Base-by-base conservation (phyloP, 2,329 filamentous ascomycete genomes). In the Phyllosticta ampelicida region DNA sequence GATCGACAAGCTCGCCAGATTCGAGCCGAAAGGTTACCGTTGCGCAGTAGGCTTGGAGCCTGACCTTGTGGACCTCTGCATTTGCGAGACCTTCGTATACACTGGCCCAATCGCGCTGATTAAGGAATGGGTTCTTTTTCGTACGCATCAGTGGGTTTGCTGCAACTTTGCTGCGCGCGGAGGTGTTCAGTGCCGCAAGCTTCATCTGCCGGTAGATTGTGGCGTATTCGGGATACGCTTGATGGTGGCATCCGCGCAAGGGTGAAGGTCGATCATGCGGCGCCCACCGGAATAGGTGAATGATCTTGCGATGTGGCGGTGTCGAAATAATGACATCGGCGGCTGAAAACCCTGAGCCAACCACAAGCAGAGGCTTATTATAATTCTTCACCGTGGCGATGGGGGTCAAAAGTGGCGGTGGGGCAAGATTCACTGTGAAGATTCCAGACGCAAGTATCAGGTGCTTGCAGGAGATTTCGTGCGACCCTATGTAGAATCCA, bases 251-350 rank as follows among this genome's bases (percentile, higher is more conserved):
- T 44, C 77, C 76, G 19, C 78, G 77, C 11, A 85, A 68, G 1
- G 81, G 82, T 0, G 80, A 83, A 0, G 81, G 80, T 18, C 75
- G 74, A 5, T 71, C 73, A 9, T 80, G 74, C 0, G 80, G 79
- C n/a, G 75, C 73, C 82, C 82, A 85, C 65, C 79, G 79, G 66
- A 78, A 85, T 55, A 83, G 66, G 63, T 85, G 82, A n/a, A 84
- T 68, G 50, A 85, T 77, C 56, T 74, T 78, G 52, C 78, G 77
- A n/a, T 70, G 64, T 13, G 72, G 66, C 26, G 76, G 71, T 19
- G 78, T 73, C 5, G 80, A 82, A 48, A 83, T 78, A 54, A 84
- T 83, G 3, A 79, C 73, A 68, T 85, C 82, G 23, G 82, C 82
- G 2, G 82, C 82, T 2, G 80, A 82, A 67, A 84, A 85, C 0